Evolutionary conservation across 176 grass and related monocot genomes (phyloP).

Genomic region (Dendrocalamus sinicus): DNA sequence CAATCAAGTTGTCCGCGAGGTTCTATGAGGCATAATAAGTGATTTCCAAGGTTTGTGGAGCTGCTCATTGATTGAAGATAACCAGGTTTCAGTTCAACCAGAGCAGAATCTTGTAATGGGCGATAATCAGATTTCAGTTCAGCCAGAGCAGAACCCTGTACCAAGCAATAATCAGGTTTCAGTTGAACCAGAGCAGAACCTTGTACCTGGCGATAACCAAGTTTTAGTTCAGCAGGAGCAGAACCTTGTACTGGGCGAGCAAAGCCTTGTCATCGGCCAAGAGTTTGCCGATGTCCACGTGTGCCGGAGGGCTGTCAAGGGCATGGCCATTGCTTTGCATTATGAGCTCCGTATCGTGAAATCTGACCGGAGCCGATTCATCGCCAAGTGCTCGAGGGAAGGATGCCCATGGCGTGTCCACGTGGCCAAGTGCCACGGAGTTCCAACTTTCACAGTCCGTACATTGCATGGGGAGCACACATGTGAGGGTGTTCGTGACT

Average conservation of each 20-base stretch:
- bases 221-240: slow-evolving; percentile 56
- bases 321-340: slow-evolving; percentile 94
- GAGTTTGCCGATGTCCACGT: slow-evolving; percentile 87
- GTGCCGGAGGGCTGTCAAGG: slow-evolving; percentile 77
- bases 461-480: slow-evolving; percentile 88
- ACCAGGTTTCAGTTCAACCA: slow-evolving; percentile 47
- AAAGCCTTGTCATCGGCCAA: slow-evolving; percentile 72
- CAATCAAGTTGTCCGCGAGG: background rate
- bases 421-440: slow-evolving; percentile 76
- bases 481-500: slow-evolving; percentile 75
- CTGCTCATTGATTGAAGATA: slow-evolving; percentile 47
- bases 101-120: slow-evolving; percentile 43
- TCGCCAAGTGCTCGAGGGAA: slow-evolving; percentile 84
- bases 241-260: slow-evolving; percentile 41
- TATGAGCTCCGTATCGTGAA: slow-evolving; percentile 90
- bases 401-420: slow-evolving; percentile 90
- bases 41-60: slow-evolving; percentile 28
- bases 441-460: slow-evolving; percentile 77
- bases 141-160: slow-evolving; percentile 47
- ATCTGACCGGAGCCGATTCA: slow-evolving; percentile 92
- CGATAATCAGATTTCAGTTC: slow-evolving; percentile 43
- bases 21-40: slow-evolving; percentile 36
- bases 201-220: slow-evolving; percentile 34
- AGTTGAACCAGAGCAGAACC: slow-evolving; percentile 47
- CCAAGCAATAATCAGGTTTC: slow-evolving; percentile 36